phyloP scores from a whole-genome alignment of 768 basidiomycete genomes.

The Lentinula guzmanii region DNA sequence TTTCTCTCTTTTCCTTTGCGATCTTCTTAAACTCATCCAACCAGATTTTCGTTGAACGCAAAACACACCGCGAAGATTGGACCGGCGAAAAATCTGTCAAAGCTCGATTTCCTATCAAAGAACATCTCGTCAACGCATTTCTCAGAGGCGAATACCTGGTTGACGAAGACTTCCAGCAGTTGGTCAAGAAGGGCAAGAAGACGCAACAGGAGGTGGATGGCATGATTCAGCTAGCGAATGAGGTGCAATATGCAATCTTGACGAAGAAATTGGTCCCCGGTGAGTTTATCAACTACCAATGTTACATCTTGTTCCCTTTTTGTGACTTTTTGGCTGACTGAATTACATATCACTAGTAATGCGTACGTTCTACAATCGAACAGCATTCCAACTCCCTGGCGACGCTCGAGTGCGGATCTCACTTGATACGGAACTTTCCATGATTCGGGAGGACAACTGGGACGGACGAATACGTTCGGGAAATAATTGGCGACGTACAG shows the following conservation, averaged over 20 bases:
- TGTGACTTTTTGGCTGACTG: background rate
- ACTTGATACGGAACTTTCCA: slow-evolving; percentile 91
- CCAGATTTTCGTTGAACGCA: slow-evolving; percentile 83
- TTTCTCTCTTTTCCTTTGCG: background rate
- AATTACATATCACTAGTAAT: slow-evolving; percentile 49
- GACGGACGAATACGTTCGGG: slow-evolving; percentile 73
- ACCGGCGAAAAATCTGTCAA: slow-evolving; percentile 99
- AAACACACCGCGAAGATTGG: slow-evolving; percentile 97
- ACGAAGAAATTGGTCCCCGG: slow-evolving; percentile 80
- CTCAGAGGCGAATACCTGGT: slow-evolving; percentile 86
- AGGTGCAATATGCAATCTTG: slow-evolving; percentile 88
- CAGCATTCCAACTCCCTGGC: slow-evolving; percentile 97
- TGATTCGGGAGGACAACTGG: slow-evolving; percentile 97
- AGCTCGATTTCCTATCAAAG: slow-evolving; percentile 92
- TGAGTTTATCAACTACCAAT: slow-evolving; percentile 25
- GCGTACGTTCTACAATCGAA: slow-evolving; percentile 97
- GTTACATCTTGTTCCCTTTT: background rate
- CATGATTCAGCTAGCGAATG: slow-evolving; percentile 96
- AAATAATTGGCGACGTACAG: slow-evolving; percentile 90
- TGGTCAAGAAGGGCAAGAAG: slow-evolving; percentile 90
- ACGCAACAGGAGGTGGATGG: slow-evolving; percentile 82
- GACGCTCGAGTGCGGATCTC: slow-evolving; percentile 99
- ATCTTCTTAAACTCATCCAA: background rate
- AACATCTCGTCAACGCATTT: slow-evolving; percentile 89
- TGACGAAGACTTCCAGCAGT: slow-evolving; percentile 85